These are phyloP conservation scores for Termitomyces sp. DNA, from an alignment of 1,284 basidiomycete genomes.

Conservation along the genomic window DNA sequence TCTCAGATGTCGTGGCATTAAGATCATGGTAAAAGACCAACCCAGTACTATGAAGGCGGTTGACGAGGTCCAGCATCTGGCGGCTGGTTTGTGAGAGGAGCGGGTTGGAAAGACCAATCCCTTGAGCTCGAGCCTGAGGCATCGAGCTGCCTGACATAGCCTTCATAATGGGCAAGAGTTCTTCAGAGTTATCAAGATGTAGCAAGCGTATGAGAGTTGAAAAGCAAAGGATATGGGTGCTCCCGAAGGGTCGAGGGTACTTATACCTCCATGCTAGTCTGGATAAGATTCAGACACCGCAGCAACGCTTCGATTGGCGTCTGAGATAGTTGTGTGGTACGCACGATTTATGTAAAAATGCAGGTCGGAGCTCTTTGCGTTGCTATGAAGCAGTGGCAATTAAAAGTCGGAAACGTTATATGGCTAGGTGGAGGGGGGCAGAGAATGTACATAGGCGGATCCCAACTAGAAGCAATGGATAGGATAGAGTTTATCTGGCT, in stretches of 20 bases:
- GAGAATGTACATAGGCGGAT: background rate
- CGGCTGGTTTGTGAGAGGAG: constrained; percentile 17
- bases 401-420: no score
- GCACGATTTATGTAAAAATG: no score
- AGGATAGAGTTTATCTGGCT: background rate
- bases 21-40: constrained; percentile 2
- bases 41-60: constrained; percentile 23
- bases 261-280: background rate
- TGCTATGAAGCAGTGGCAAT: no score
- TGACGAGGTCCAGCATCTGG: constrained; percentile 23
- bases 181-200: background rate
- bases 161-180: background rate
- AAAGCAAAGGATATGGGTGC: background rate
- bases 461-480: background rate
- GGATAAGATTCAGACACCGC: background rate
- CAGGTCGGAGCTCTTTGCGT: background rate
- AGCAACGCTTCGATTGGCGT: background rate
- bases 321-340: background rate
- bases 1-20: background rate
- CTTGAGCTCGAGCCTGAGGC: background rate
- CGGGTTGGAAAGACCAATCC: constrained; percentile 25
- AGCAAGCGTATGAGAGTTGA: background rate
- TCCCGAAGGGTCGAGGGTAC: background rate
- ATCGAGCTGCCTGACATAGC: background rate
- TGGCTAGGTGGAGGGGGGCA: background rate